A percentile compares a stretch with the other conserved stretches of the same genome.
These are phyloP conservation scores for Trichocladium antarcticum DNA, from an alignment of 495 filamentous ascomycete species.

Conservation along the genomic window DNA sequence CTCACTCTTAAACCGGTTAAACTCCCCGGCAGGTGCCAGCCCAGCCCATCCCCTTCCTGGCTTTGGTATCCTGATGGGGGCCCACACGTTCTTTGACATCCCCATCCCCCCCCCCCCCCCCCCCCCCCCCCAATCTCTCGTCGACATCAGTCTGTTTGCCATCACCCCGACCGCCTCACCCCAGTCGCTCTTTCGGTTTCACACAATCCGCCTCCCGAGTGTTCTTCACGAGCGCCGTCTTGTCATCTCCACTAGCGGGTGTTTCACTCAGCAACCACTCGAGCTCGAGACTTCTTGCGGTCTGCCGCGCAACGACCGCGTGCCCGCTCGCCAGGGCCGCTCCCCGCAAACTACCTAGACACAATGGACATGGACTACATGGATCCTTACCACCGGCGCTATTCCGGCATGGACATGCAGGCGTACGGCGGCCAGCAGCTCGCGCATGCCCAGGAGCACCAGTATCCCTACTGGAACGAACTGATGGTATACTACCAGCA, in stretches of 20 bases:
- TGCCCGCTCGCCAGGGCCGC: background rate
- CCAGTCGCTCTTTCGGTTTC: slow-evolving; percentile 36
- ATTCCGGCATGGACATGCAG: slow-evolving; percentile 12
- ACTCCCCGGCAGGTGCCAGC: slow-evolving; percentile 14
- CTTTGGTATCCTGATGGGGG: slow-evolving; percentile 15
- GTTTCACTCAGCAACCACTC: background rate
- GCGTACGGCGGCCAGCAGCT: slow-evolving; percentile 15
- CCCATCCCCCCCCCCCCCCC: slow-evolving; percentile 9
- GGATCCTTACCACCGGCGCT: slow-evolving; percentile 21
- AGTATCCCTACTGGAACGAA: slow-evolving; percentile 22
- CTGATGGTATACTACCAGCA: slow-evolving; percentile 23
- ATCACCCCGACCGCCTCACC: slow-evolving; percentile 21
- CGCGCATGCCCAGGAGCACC: slow-evolving; percentile 14
- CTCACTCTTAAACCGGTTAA: slow-evolving; percentile 26
- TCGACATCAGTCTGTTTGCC: background rate
- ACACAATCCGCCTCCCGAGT: background rate
- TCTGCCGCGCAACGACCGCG: background rate
- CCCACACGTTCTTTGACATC: slow-evolving; percentile 27
- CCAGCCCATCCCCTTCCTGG: slow-evolving; percentile 15
- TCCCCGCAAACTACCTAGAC: background rate
- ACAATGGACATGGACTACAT: slow-evolving; percentile 26
- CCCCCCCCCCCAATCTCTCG: background rate
- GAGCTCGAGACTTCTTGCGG: background rate
- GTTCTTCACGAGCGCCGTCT: too few species aligned
- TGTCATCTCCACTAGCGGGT: background rate